Conservation (phyloP, 2,329 filamentous ascomycete genomes). For the Epichloe aotearoae region DNA sequence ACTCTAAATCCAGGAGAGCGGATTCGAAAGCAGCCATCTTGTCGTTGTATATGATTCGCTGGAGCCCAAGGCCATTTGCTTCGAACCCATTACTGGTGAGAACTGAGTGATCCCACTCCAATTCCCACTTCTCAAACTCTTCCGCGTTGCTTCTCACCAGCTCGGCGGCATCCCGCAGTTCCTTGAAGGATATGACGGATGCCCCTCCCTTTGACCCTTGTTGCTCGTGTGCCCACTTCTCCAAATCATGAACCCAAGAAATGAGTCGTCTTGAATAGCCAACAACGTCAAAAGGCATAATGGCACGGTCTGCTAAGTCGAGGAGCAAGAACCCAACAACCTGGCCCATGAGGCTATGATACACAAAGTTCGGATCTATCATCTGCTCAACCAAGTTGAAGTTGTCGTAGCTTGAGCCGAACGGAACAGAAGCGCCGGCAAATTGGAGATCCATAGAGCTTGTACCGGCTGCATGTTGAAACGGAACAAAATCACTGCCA, state of each 20-base stretch:
- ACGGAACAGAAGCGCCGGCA: slow-evolving; percentile 50
- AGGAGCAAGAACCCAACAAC: slow-evolving; percentile 72
- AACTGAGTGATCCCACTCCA: slow-evolving; percentile 61
- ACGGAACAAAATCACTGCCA: slow-evolving; percentile 74
- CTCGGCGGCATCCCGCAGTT: slow-evolving; percentile 41
- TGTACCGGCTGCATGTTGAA: slow-evolving; percentile 81
- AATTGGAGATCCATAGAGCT: slow-evolving; percentile 82
- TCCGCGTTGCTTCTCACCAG: slow-evolving; percentile 37
- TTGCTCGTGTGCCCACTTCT: slow-evolving; percentile 48
- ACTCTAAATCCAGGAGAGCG: slow-evolving; percentile 62
- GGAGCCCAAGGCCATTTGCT: slow-evolving; percentile 49
- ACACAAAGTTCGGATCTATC: slow-evolving; percentile 70
- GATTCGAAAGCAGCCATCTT: slow-evolving; percentile 74
- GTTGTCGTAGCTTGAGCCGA: slow-evolving; percentile 79
- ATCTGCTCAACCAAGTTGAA: slow-evolving; percentile 73
- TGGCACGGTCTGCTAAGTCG: slow-evolving; percentile 67
- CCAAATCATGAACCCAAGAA: slow-evolving; percentile 52
- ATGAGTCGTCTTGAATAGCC: slow-evolving; percentile 56
- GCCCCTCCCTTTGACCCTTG: slow-evolving; percentile 22
- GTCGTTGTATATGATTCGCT: slow-evolving; percentile 64
- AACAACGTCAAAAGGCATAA: slow-evolving; percentile 70
- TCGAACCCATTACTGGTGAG: slow-evolving; percentile 65
- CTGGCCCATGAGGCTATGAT: slow-evolving; percentile 68
- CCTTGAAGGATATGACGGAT: slow-evolving; percentile 16
- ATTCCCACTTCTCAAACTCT: slow-evolving; percentile 63